Base-by-base conservation (phyloP, 345 rosid genomes). In the Melastoma malabathricum region DNA sequence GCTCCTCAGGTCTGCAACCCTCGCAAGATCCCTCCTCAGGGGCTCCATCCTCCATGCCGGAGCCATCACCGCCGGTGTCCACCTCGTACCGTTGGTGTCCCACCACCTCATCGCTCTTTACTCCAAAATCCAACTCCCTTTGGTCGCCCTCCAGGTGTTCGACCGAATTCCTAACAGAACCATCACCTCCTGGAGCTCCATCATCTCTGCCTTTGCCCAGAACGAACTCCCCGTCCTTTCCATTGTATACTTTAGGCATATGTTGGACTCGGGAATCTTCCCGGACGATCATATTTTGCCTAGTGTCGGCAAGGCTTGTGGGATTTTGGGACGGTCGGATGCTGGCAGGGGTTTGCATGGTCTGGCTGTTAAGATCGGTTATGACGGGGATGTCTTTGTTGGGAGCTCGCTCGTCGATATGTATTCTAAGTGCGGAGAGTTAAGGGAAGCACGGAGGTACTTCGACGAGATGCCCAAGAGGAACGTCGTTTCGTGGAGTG, bases 401-500 rank as follows among this genome's bases (percentile, higher is more conserved):
- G 88, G 76, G 45, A 89, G 90, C 64, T 86, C 97, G 39, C 27
- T 78, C 62, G 77, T 86, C 15, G 97, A 89, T 29, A 86, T 89
- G 96, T 89, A 89, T 10, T 76, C 81, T 0, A 89, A 86, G 56
- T 90, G 94, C 47, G 79, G 92, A 46, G 78, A 68, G 17, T 58
- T 81, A 51, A 19, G 27, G 48, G 61, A 64, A 56, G 94, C 90
- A 13, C 72, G 94, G 80, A 72, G 60, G 41, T 13, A 77, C 75
- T 89, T 89, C 47, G 90, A 83, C 56, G 79, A 74, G 80, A 89
- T 89, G 96, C 89, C 97, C 27, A 68, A 67, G 0, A 72, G 75
- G 60, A 89, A 89, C 54, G 87, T 86, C 12, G 97, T 89, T 47
- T 83, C 96, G 48, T 90, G 96, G 96, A 90, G 86, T 51, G 95